Conservation (phyloP, 139 green algal genomes). For the Chlorella sp. region DNA sequence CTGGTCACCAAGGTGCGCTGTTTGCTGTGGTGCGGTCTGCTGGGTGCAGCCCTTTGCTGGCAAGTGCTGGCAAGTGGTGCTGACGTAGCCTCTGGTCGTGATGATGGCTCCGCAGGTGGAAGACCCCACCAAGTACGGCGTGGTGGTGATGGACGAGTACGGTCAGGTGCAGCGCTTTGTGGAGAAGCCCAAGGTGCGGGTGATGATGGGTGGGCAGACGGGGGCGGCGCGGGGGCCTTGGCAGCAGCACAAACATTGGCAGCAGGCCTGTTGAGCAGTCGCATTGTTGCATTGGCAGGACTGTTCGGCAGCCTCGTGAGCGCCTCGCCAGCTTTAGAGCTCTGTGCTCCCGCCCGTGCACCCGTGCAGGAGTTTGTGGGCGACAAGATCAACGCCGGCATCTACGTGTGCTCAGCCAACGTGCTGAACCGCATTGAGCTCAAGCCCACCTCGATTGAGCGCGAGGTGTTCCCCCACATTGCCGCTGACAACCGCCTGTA, state of each 20-base stretch:
- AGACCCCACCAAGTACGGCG: constrained; percentile 95
- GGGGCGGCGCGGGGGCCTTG: no score
- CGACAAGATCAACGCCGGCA: constrained; percentile 99
- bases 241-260: no score
- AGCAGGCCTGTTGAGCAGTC: no score
- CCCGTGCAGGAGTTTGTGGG: constrained; percentile 89
- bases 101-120: no score
- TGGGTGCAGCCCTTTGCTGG: no score
- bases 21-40: not conserved
- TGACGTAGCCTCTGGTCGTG: no score
- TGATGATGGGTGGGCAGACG: no score
- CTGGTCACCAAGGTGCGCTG: constrained; percentile 85
- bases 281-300: no score
- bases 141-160: constrained; percentile 88
- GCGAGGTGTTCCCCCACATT: constrained; percentile 92
- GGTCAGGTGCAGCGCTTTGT: constrained; percentile 90
- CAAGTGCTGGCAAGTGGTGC: no score
- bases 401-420: constrained; percentile 81
- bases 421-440: constrained; percentile 92
- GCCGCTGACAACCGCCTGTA: constrained; percentile 79
- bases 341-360: no score
- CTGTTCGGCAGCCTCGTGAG: no score
- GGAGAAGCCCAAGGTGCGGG: constrained; percentile 78
- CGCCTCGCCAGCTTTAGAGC: no score
- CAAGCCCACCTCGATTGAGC: constrained; percentile 89